Evolutionary conservation across 2,329 filamentous ascomycete species (phyloP), one percentile per base, ranked within the genome.

Genomic region (Hymenoscyphus fraxineus): DNA sequence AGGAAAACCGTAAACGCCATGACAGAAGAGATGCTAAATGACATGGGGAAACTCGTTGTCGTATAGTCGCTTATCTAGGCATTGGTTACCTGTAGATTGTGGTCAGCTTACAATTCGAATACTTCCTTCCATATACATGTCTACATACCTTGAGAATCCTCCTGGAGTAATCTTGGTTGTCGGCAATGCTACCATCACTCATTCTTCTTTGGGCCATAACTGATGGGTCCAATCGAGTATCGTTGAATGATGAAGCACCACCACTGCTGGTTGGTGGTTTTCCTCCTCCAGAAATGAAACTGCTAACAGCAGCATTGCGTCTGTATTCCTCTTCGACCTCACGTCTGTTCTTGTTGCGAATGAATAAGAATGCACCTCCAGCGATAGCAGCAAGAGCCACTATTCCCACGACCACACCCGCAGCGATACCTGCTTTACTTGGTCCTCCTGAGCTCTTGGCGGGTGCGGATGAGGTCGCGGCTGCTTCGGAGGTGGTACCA

Each of bases 151-250:
- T 91, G 75, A 98, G 85, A 78, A 98, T 97, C 80, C 91, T 90
- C 80, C 94, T 88, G 68, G 94, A 97, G 80, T 97, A 98, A 77
- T 98, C 94, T 79, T 96, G 88, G 79, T 97, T 96, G 77, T 98
- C 94, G 61, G 93, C 94, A 77, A 98, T 97, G 78, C 93, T 97
- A 71, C 94, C 94, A 74, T 95, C 92, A 79, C 94, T 97, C 80
- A 94, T 85, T 78, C 93, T 87, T 75, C 92, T 85, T 71, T 93
- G 86, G 65, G 89, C 88, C 84, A 96, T 88, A 69, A 93, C 85
- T 64, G 83, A 88, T 7, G 93, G 92, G 70, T 98, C 94, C 64
- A 97, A 86, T 63, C 94, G 87, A 54, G 91, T 88, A 75, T 98
- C 94, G 15, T 87, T 87, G 79, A 91, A 88, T 10, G 91, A 92